Evolutionary conservation across 2,329 filamentous ascomycete genomes (phyloP).

Genomic region (Tolypocladium ophioglossoides): DNA sequence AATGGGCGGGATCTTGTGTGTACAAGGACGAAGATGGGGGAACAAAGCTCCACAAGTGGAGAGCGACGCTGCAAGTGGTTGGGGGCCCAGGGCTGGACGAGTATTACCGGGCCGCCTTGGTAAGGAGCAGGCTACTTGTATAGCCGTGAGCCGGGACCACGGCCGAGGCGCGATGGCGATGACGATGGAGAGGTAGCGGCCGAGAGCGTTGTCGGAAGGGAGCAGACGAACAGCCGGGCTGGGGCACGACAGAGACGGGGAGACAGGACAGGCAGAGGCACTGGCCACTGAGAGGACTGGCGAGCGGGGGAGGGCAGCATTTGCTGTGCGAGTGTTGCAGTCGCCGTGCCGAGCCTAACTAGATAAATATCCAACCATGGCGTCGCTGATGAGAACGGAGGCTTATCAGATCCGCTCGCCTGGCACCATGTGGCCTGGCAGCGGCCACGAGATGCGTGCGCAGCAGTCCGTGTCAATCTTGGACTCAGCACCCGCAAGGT

Average conservation of each 20-base stretch:
- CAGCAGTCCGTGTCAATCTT: background rate
- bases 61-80: background rate
- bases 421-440: background rate
- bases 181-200: background rate
- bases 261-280: background rate
- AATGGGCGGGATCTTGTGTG: background rate
- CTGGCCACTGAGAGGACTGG: too few species aligned
- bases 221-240: too few species aligned
- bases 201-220: too few species aligned
- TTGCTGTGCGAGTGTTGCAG: background rate
- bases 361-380: background rate
- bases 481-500: background rate
- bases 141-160: background rate
- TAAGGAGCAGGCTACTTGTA: background rate
- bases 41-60: background rate
- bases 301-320: background rate
- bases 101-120: background rate
- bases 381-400: background rate
- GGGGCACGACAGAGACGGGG: background rate
- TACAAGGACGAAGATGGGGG: background rate
- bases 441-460: background rate
- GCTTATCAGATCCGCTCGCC: slow-evolving; percentile 2
- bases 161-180: background rate
- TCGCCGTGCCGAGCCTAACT: background rate
- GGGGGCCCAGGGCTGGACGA: background rate